Percentiles rank a stretch among this genome's conserved stretches.
Conservation (phyloP, 2,329 filamentous ascomycete genomes). For the Penicillium aurantiogriseum region DNA sequence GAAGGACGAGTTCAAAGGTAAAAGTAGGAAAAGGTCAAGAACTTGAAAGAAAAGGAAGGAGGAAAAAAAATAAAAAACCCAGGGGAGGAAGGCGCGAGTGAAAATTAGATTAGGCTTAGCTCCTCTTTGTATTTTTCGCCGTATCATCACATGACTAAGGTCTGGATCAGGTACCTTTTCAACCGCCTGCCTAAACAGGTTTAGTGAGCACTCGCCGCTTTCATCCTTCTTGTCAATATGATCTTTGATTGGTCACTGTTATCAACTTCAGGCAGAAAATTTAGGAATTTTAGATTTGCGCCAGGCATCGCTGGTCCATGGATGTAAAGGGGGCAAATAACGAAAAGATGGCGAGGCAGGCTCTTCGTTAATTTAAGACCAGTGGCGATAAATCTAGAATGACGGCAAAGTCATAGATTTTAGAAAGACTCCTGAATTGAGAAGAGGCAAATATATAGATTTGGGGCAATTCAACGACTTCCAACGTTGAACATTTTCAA, state of each 20-base stretch:
- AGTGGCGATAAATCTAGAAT: background rate
- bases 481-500: background rate
- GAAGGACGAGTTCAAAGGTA: slow-evolving; percentile 15
- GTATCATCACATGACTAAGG: slow-evolving; percentile 3
- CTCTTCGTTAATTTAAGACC: background rate
- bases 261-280: background rate
- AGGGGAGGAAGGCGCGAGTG: slow-evolving; percentile 26
- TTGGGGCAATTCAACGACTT: too few species aligned
- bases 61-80: slow-evolving; percentile 24
- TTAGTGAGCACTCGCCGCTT: background rate
- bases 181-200: slow-evolving; percentile 3
- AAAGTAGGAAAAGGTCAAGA: slow-evolving; percentile 27
- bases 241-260: background rate
- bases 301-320: background rate
- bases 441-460: background rate
- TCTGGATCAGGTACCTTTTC: background rate
- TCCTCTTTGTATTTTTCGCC: slow-evolving; percentile 7
- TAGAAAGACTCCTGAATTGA: background rate
- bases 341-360: background rate
- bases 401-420: background rate
- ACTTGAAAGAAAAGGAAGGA: slow-evolving; percentile 19
- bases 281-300: background rate
- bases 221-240: background rate
- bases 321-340: slow-evolving; percentile 3
- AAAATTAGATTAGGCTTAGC: slow-evolving; percentile 29